Conservation (phyloP, 106 monocot genomes). For the Acorus gramineus region DNA sequence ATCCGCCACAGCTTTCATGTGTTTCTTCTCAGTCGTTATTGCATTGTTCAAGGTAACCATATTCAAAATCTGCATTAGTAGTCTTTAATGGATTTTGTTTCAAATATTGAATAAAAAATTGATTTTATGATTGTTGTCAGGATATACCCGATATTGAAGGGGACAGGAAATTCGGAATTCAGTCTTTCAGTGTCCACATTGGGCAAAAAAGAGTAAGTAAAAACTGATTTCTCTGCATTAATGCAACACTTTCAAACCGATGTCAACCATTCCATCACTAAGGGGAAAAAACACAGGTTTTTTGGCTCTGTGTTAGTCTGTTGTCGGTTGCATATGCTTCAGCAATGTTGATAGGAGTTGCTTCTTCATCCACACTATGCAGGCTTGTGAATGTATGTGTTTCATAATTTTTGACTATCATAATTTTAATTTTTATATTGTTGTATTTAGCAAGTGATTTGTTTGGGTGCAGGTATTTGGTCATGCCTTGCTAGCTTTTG, state of each 20-base stretch:
- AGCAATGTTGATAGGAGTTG: conserved; percentile 33
- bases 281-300: conserved; percentile 19
- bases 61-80: no score
- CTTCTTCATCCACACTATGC: conserved; percentile 16
- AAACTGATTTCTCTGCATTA: not conserved
- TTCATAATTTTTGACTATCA: not conserved
- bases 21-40: conserved; percentile 56
- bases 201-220: conserved; percentile 35
- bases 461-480: conserved; percentile 24
- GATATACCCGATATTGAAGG: conserved; percentile 63
- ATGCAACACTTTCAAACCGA: no score
- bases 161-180: conserved; percentile 41
- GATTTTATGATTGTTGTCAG: conserved; percentile 10
- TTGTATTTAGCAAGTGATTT: not conserved
- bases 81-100: no score
- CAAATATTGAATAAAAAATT: no score
- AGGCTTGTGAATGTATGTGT: conserved; percentile 26
- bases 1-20: conserved; percentile 56
- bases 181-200: conserved; percentile 43
- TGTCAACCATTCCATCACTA: no score
- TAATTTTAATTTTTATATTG: not conserved
- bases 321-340: conserved; percentile 29
- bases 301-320: conserved; percentile 50
- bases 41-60: conserved; percentile 50
- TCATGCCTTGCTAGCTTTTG: conserved; percentile 28